Evolutionary conservation across 306 rosid genomes (phyloP).

Genomic region (Casuarina glauca): DNA sequence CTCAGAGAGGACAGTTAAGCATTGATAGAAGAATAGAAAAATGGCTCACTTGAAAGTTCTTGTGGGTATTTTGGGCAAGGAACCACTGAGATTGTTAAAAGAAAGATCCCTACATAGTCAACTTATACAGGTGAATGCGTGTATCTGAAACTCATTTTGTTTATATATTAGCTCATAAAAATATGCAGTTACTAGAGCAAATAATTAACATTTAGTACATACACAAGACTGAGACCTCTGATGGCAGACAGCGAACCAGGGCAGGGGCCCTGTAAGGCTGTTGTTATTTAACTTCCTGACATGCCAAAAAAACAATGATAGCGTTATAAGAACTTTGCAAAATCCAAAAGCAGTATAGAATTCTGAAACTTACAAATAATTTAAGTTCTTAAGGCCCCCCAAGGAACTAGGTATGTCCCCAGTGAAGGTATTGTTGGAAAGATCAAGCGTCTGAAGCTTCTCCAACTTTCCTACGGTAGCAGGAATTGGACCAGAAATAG

Average conservation of each 20-base stretch:
- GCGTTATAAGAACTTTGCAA: conserved; percentile 21
- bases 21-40: conserved; percentile 7
- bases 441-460: conserved; percentile 93
- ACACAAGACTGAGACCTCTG: conserved; percentile 87
- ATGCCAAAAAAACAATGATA: conserved; percentile 33
- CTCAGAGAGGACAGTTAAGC: conserved; percentile 9
- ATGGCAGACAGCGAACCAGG: conserved; percentile 77
- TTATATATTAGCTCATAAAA: neutral
- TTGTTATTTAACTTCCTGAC: conserved; percentile 92
- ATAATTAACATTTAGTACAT: conserved; percentile 38
- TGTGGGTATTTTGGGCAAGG: conserved; percentile 82
- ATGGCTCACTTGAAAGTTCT: conserved; percentile 89
- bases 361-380: conserved; percentile 75
- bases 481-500: conserved; percentile 81
- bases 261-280: conserved; percentile 80
- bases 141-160: conserved; percentile 5
- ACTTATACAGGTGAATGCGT: conserved; percentile 12
- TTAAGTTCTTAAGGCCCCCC: conserved; percentile 78
- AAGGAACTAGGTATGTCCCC: conserved; percentile 84
- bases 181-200: neutral
- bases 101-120: conserved; percentile 78
- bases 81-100: conserved; percentile 85
- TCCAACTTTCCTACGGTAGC: conserved; percentile 69
- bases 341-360: neutral
- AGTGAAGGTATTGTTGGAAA: conserved; percentile 69